Evolutionary conservation across 2,329 filamentous ascomycete genomes (phyloP).

Genomic region (Emericellopsis cladophorae): DNA sequence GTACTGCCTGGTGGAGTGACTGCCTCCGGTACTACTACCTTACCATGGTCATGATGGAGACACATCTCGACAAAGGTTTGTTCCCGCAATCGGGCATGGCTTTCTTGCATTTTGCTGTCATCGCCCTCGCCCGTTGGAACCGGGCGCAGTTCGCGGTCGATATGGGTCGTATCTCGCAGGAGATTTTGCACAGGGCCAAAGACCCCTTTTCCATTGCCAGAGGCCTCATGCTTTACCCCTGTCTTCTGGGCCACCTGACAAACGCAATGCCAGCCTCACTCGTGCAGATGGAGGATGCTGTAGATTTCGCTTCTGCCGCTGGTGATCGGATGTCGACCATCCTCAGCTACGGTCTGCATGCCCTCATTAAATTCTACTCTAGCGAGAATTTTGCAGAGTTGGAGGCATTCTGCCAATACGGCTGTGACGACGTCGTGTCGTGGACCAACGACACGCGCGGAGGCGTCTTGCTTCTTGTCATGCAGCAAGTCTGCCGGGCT

Average conservation of each 20-base stretch:
- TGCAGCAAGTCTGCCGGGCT: constrained; percentile 54
- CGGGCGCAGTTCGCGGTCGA: constrained; percentile 57
- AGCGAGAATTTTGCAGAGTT: constrained; percentile 58
- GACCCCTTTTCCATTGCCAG: constrained; percentile 55
- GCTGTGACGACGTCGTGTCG: constrained; percentile 60
- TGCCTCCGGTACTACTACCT: constrained; percentile 61
- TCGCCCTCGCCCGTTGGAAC: constrained; percentile 57
- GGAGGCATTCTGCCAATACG: constrained; percentile 57
- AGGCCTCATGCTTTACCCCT: constrained; percentile 55
- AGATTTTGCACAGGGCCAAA: constrained; percentile 49
- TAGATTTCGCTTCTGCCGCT: constrained; percentile 52
- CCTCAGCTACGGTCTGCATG: constrained; percentile 55
- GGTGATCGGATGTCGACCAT: constrained; percentile 63
- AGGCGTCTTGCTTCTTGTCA: constrained; percentile 53
- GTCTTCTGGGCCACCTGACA: constrained; percentile 60
- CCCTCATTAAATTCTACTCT: constrained; percentile 55
- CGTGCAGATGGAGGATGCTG: constrained; percentile 47
- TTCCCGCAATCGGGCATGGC: constrained; percentile 59
- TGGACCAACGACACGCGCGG: constrained; percentile 63
- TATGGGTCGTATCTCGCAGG: constrained; percentile 48
- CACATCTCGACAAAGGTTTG: constrained; percentile 49
- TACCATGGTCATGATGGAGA: constrained; percentile 51
- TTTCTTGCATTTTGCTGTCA: constrained; percentile 55
- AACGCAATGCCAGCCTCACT: constrained; percentile 46
- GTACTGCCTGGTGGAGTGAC: constrained; percentile 63